Conservation (phyloP, 805 yeast genomes). For the Osmozyma mogii region DNA sequence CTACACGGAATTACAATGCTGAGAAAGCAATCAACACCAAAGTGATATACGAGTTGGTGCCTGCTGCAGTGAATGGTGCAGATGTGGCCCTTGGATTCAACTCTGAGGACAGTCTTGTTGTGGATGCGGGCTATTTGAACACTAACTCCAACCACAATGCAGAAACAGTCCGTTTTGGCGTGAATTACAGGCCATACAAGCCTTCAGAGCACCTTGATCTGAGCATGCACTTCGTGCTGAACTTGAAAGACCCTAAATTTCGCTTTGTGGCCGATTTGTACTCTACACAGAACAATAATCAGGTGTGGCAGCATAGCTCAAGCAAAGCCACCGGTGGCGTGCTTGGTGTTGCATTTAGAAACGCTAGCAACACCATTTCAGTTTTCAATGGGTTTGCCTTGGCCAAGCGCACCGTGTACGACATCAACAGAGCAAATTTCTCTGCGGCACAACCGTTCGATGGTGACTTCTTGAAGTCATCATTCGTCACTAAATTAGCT, state of each 20-base stretch:
- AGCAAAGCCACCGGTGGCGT: conserved; percentile 46
- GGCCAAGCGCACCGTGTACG: conserved; percentile 47
- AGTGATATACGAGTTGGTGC: conserved; percentile 33
- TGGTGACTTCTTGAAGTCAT: conserved; percentile 30
- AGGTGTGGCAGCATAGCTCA: conserved; percentile 46
- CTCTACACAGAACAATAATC: conserved; percentile 33
- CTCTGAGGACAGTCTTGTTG: conserved; percentile 30
- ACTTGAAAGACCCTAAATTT: conserved; percentile 37
- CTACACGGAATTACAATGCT: conserved; percentile 23
- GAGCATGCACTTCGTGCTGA: conserved; percentile 37
- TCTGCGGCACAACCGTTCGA: conserved; percentile 28
- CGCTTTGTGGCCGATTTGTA: conserved; percentile 29
- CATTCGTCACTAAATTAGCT: conserved; percentile 19
- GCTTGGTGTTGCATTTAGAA: conserved; percentile 40
- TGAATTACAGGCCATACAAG: conserved; percentile 47
- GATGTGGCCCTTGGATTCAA: conserved; percentile 29
- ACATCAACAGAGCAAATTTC: conserved; percentile 44
- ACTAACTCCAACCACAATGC: conserved; percentile 43
- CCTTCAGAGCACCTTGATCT: conserved; percentile 38
- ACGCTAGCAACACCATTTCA: conserved; percentile 17
- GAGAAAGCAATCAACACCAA: conserved; percentile 39
- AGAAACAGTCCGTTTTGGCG: conserved; percentile 41
- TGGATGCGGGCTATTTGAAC: conserved; percentile 33
- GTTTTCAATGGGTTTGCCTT: conserved; percentile 49
- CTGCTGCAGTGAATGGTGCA: conserved; percentile 29